A percentile compares a stretch with the other conserved stretches of the same genome.
Evolutionary conservation across 371 early-diverging fungal species (phyloP).

Genomic region (Catenaria anguillulae): DNA sequence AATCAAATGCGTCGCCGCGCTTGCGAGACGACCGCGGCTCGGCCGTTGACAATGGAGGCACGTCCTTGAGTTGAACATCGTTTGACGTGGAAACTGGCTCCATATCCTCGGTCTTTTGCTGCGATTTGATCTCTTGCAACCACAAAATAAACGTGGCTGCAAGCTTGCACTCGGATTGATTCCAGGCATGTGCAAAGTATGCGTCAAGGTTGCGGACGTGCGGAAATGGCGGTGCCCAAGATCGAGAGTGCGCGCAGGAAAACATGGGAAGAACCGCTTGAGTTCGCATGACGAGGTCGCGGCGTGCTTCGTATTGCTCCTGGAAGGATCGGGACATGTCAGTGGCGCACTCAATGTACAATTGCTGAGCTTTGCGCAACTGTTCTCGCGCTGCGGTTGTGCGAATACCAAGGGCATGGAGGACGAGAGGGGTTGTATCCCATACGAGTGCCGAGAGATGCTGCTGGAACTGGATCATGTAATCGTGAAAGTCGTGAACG

Average conservation of each 20-base stretch:
- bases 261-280: not conserved
- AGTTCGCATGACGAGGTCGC: not conserved
- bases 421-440: not conserved
- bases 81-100: too few species aligned
- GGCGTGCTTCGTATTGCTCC: not conserved
- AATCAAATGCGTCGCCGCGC: not conserved
- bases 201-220: slow-evolving; percentile 1
- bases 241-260: not conserved
- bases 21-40: too few species aligned
- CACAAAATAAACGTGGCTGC: not conserved
- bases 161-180: not conserved
- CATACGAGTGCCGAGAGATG: not conserved
- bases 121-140: not conserved
- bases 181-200: not conserved
- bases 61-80: too few species aligned
- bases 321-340: not conserved
- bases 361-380: not conserved
- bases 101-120: too few species aligned
- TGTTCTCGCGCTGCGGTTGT: not conserved
- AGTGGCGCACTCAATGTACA: not conserved
- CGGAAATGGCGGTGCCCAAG: not conserved
- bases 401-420: not conserved
- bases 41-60: too few species aligned
- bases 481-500: not conserved
- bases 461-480: not conserved